These are phyloP conservation scores for Butyriboletus loyo DNA, from an alignment of 768 basidiomycete species.

Conservation along the genomic window DNA sequence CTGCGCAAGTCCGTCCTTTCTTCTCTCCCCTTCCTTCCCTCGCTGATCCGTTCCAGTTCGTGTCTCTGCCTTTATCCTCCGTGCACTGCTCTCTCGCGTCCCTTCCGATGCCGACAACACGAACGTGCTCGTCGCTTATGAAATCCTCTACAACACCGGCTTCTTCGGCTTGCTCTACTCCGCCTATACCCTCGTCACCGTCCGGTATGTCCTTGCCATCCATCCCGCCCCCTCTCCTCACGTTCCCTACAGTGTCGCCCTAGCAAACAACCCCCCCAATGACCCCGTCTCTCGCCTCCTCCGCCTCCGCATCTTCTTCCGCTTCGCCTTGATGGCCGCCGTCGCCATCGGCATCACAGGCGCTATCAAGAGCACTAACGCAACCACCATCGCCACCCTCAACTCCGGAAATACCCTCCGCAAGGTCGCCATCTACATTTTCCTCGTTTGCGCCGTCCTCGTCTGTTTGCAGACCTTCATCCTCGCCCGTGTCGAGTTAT, in stretches of 20 bases:
- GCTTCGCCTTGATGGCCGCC: conserved; percentile 23
- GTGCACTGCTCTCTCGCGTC: conserved; percentile 14
- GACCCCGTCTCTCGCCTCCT: conserved; percentile 17
- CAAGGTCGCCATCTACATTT: conserved; percentile 27
- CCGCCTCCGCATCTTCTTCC: conserved; percentile 21
- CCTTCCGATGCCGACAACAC: conserved; percentile 20
- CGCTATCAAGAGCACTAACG: conserved; percentile 12
- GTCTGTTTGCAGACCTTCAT: conserved; percentile 17
- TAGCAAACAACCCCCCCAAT: conserved; percentile 15
- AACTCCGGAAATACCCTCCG: conserved; percentile 25
- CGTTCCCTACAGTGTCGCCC: conserved; percentile 5
- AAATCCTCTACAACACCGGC: conserved; percentile 34
- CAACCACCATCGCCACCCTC: conserved; percentile 1
- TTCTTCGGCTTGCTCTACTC: conserved; percentile 34
- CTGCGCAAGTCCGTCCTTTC: conserved; percentile 21
- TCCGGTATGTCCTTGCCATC: conserved; percentile 24
- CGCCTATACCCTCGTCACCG: conserved; percentile 27
- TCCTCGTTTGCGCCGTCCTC: conserved; percentile 25
- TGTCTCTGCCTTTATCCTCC: conserved; percentile 17
- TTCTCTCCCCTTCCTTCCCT: accelerated
- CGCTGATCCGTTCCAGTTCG: conserved; percentile 8
- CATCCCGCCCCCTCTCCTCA: background rate
- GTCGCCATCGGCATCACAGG: conserved; percentile 30
- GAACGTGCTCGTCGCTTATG: conserved; percentile 25
- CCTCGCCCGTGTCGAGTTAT: conserved; percentile 19